Evolutionary conservation across 441 rosid species (phyloP), one percentile per base, ranked within the genome.

Genomic region (Erodium texanum): DNA sequence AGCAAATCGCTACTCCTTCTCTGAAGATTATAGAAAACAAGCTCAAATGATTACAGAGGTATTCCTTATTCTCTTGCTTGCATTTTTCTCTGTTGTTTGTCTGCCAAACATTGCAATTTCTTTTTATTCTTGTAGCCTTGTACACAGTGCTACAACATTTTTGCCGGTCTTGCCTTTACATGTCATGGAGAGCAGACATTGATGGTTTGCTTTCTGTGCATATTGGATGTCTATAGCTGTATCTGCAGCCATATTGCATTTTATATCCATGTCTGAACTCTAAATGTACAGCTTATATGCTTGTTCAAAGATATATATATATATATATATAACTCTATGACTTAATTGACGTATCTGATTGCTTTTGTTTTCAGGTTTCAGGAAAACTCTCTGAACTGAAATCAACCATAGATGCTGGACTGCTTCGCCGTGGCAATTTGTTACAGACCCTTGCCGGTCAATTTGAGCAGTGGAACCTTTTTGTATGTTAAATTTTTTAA

Each of bases 331-430:
- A 11, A 34, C 16, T 61, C 14, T 22, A 11, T 54, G 32, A 23
- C 27, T 5, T 62, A 62, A 24, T 27, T 15, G 34, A 12, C 12
- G 36, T 27, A 24, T 24, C 34, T 24, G 64, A 11, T 27, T 15
- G 7, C 62, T 11, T 24, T 24, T 19, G 38, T 24, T 71, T 71
- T 73, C 72, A 94, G 99, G 98, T 92, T 80, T 77, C 92, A 0
- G 88, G 89, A 70, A 84, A 83, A 70, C 76, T 88, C 65, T 66
- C 81, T 24, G 97, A 94, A 82, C 82, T 92, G 82, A 88, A 89
- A 80, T 81, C 89, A 19, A 85, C 96, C 48, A 76, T 88, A 62
- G 85, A 82, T 78, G 81, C 85, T 68, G 99, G 98, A 69, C 68
- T 81, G 75, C 52, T 70, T 71, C 97, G 81, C 36, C 84, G 89